These are phyloP conservation scores for Epichloe coenophiala DNA, from an alignment of 2,329 filamentous ascomycete genomes.

Conservation along the genomic window DNA sequence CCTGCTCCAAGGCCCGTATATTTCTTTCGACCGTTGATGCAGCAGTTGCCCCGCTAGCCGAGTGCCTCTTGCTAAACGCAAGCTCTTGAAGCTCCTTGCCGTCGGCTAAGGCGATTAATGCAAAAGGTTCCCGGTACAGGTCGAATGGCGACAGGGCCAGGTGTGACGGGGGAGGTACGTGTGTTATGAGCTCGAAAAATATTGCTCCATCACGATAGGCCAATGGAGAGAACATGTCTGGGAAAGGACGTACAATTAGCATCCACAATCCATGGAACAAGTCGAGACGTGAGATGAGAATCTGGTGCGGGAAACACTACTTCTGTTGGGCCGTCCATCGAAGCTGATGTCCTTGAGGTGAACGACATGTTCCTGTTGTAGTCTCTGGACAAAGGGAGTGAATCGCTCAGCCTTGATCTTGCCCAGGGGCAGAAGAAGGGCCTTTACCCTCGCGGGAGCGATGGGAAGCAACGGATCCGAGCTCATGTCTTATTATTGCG, in stretches of 20 bases:
- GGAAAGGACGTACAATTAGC: constrained; percentile 10
- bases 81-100: constrained; percentile 51
- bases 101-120: constrained; percentile 75
- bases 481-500: constrained; percentile 54
- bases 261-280: not conserved
- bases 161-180: constrained; percentile 66
- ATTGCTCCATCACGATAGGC: constrained; percentile 77
- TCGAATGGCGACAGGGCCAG: constrained; percentile 78
- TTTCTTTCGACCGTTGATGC: constrained; percentile 41
- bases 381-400: constrained; percentile 59
- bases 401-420: constrained; percentile 75
- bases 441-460: constrained; percentile 81
- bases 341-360: constrained; percentile 76
- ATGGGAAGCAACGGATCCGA: constrained; percentile 82
- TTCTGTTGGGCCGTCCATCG: constrained; percentile 73
- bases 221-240: constrained; percentile 87
- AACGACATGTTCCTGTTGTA: constrained; percentile 69
- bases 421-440: constrained; percentile 74
- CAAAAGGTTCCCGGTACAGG: constrained; percentile 70
- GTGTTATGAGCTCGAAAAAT: constrained; percentile 75
- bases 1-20: constrained; percentile 46
- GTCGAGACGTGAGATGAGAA: not conserved
- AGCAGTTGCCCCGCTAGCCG: constrained; percentile 31
- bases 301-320: constrained; percentile 30
- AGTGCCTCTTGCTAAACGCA: constrained; percentile 40